A percentile compares a stretch with the other conserved stretches of the same genome.
Evolutionary conservation across 192 early-diverging fungal genomes (phyloP).

Genomic region (Linderina pennispora): DNA sequence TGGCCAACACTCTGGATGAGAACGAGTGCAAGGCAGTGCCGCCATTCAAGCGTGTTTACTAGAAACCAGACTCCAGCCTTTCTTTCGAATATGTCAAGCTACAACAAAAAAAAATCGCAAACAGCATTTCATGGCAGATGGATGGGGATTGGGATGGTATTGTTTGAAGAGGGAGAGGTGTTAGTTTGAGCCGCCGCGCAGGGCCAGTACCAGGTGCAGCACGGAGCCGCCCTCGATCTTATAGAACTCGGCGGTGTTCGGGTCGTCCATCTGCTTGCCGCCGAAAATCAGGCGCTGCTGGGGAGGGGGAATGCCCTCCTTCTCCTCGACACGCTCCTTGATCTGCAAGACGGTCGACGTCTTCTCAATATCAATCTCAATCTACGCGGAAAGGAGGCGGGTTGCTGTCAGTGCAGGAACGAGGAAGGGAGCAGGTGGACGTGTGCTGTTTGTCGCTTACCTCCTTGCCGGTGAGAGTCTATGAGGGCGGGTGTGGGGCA

Average conservation of each 20-base stretch:
- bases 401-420: too few species aligned
- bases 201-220: conserved; percentile 89
- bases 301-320: conserved; percentile 96
- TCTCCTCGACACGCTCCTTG: conserved; percentile 91
- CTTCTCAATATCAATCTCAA: conserved; percentile 85
- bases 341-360: conserved; percentile 61
- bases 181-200: conserved; percentile 70
- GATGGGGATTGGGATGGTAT: too few species aligned
- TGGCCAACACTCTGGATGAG: conserved; percentile 80
- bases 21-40: conserved; percentile 89
- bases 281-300: conserved; percentile 94
- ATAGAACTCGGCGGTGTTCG: conserved; percentile 63
- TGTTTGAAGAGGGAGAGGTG: too few species aligned
- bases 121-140: too few species aligned
- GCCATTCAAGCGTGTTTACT: conserved; percentile 84
- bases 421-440: neutral
- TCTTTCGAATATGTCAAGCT: too few species aligned
- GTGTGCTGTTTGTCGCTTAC: conserved; percentile 38
- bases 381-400: conserved; percentile 51
- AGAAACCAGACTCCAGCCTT: too few species aligned
- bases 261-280: conserved; percentile 90
- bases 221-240: conserved; percentile 72
- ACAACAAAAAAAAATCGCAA: too few species aligned
- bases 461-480: conserved; percentile 87
- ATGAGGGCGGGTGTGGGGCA: conserved; percentile 7